Base-by-base conservation (phyloP, 164 flowering plant species). In the Vitis cinerea region DNA sequence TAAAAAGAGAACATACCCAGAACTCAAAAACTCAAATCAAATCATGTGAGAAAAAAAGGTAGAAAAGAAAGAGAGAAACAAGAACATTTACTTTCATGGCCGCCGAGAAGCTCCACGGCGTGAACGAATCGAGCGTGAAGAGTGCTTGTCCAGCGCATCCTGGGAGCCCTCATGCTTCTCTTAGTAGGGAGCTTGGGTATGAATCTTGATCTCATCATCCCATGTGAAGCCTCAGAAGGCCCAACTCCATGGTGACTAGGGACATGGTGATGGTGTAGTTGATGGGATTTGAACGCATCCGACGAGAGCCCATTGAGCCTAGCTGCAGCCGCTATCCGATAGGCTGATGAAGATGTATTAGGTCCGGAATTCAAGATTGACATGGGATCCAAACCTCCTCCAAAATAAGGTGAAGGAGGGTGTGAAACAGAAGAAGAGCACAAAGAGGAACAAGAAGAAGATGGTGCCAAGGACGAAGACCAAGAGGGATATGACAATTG, bases 71-170 rank as follows among this genome's bases (percentile, higher is more conserved):
- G 10, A 59, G 50, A 50, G 37, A 44, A 71, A 51, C 17, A 17
- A 50, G 51, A 27, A 54, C 7, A n/a, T 63, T 31, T 83, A 88
- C 93, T 88, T 82, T 88, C 93, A 84, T 88, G 93, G 65, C 93
- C 93, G 2, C 93, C 93, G 8, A 88, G 89, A 50, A 84, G 90
- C 74, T 88, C 90, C 14, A 88, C 93, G 16, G 93, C 93, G 59
- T 83, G 93, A 61, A 87, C 89, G 55, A 88, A 88, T 23, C 89
- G 81, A 50, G 89, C 86, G 63, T 88, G 93, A 31, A 88, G 90
- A 11, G 86, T 77, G 74, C 84, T 87, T 0, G 93, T 88, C 91
- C 93, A 88, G 9, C 91, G 79, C 93, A 88, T 88, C 69, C 93
- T 58, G 1, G 93, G 93, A 1, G 93, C 93, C 44, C 93, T 79